A percentile compares a stretch with the other conserved stretches of the same genome.
These are phyloP conservation scores for Cerioporus squamosus DNA, from an alignment of 1,284 basidiomycete species.

Conservation along the genomic window DNA sequence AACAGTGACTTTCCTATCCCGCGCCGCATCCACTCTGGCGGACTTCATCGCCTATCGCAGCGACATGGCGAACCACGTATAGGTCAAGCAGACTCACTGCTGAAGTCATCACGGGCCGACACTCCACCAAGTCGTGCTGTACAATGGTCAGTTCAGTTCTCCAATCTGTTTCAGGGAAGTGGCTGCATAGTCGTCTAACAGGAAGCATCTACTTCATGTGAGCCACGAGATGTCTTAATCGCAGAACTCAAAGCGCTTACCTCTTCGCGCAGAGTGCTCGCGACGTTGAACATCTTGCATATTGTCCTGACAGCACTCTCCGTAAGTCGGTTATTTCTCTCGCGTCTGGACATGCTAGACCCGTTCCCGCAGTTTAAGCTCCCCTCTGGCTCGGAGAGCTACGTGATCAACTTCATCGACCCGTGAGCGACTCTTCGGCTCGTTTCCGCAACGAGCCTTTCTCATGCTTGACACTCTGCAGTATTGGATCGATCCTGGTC, in stretches of 20 bases:
- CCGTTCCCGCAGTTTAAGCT: background rate
- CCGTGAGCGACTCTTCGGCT: background rate
- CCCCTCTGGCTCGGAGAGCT: constrained; percentile 1
- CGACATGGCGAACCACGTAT: constrained; percentile 1
- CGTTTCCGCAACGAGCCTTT: background rate
- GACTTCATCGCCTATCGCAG: constrained; percentile 1
- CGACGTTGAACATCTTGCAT: background rate
- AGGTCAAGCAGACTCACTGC: background rate
- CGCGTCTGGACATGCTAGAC: too few relatives aligned
- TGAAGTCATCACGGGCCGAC: too few relatives aligned
- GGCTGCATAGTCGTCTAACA: background rate
- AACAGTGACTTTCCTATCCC: background rate
- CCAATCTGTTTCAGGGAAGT: too few relatives aligned
- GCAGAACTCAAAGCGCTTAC: too few relatives aligned
- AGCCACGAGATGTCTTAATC: background rate
- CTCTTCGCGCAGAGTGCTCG: background rate
- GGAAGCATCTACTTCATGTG: constrained; percentile 1
- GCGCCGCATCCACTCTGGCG: background rate
- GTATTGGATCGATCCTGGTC: background rate
- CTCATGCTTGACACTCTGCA: background rate
- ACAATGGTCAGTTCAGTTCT: too few relatives aligned
- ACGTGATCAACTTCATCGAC: constrained; percentile 2
- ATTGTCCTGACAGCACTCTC: background rate
- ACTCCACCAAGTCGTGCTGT: too few relatives aligned
- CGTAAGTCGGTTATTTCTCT: background rate